Evolutionary conservation across 225 moss, liverwort and hornwort species (phyloP).

Genomic region (Bryum argenteum): DNA sequence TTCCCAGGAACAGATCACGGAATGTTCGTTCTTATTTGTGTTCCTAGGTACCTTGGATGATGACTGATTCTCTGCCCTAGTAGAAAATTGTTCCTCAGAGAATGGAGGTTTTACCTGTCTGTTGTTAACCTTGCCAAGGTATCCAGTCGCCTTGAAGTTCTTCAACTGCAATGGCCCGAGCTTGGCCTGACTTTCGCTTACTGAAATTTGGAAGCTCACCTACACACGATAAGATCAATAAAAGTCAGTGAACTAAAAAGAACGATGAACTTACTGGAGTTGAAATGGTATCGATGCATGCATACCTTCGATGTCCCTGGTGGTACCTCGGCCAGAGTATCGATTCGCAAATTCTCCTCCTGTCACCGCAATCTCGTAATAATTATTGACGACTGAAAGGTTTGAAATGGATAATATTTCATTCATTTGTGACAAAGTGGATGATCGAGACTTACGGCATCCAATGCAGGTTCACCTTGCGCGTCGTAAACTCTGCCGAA

Average conservation of each 20-base stretch:
- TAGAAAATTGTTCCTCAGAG: not conserved
- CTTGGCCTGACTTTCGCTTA: conserved; percentile 67
- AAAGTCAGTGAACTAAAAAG: not conserved
- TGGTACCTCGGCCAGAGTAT: conserved; percentile 69
- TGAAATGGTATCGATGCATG: not conserved
- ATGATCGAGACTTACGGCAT: conserved; percentile 63
- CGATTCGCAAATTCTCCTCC: conserved; percentile 72
- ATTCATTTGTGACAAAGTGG: not conserved
- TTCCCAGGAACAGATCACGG: too few species aligned
- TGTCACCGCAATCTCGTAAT: conserved; percentile 34
- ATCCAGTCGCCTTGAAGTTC: conserved; percentile 79
- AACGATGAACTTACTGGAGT: conserved; percentile 1
- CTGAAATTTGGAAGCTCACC: conserved; percentile 76
- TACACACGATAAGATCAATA: conserved; percentile 20
- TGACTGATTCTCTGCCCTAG: not conserved
- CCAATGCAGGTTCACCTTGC: conserved; percentile 74
- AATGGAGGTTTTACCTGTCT: conserved; percentile 48
- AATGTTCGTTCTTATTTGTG: too few species aligned
- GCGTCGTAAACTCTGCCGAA: conserved; percentile 77
- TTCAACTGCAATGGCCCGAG: conserved; percentile 68
- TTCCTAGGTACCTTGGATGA: not conserved
- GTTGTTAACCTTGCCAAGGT: conserved; percentile 75
- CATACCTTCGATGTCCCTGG: conserved; percentile 67
- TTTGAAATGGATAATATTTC: not conserved
- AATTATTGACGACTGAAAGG: not conserved